Base-by-base conservation (phyloP, 257 asterid genomes). In the Solanum sejunctum region DNA sequence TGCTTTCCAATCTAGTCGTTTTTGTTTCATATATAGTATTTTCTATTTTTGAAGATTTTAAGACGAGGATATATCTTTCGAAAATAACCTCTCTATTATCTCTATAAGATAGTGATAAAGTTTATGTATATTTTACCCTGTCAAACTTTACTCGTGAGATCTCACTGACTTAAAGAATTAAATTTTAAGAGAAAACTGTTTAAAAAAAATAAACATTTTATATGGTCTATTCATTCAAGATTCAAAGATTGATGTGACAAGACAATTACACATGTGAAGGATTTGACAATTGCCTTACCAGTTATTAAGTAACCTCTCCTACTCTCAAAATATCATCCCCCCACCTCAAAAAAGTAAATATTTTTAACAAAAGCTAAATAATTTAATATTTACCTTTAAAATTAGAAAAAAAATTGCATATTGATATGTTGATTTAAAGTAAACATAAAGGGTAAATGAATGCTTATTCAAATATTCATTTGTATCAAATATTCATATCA, bases 231-330 rank as follows among this genome's bases (percentile, higher is more conserved):
- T 21, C 45, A 23, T 51, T 26, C 6, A 75, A 75, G 23, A 77
- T 89, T 77, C 47, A 23, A 77, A 52, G n/a, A 21, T 77, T 77
- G 95, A 92, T 91, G 86, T 88, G 94, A 93, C 95, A 86, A 91
- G 51, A 85, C 92, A 81, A 84, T 83, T 84, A 87, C 88, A 92
- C 92, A 91, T 90, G 93, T 91, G 92, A 89, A 84, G 84, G 89
- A 84, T 85, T 23, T 85, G 92, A 88, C 88, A 77, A 77, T 77
- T 49, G 82, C 82, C 82, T 77, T 77, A 15, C 82, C 8, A 77
- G 17, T 51, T 23, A 77, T 77, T 51, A 77, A 77, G 82, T 90
- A 92, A 89, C 90, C 87, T 83, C 86, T 85, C 92, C 90, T 88
- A 51, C 63, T 77, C 89, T 88, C 89, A 85, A 49, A 49, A 77